phyloP scores from a whole-genome alignment of 1,284 basidiomycete species.

The Cutaneotrichosporon sp. region DNA sequence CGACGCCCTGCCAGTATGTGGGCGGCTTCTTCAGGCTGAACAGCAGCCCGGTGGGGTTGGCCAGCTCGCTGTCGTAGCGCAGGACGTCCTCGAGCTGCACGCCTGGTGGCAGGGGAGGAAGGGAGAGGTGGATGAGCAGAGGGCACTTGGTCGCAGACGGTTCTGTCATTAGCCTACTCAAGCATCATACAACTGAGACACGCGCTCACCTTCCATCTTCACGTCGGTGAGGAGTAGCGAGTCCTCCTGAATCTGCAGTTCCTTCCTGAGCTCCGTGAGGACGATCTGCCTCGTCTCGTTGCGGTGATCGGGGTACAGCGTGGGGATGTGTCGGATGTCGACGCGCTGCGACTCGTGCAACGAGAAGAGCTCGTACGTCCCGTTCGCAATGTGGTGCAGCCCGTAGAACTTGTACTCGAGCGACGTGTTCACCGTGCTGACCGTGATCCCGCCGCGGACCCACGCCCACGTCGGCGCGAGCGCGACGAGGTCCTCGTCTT shows the following conservation, averaged over 20 bases:
- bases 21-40: constrained; percentile 37
- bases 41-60: constrained; percentile 45
- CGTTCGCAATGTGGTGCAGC: constrained; percentile 73
- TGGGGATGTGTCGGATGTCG: constrained; percentile 65
- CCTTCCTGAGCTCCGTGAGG: constrained; percentile 62
- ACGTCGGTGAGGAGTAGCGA: constrained; percentile 36
- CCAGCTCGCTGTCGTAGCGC: constrained; percentile 43
- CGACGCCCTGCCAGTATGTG: constrained; percentile 42
- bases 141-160: constrained; percentile 36
- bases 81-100: constrained; percentile 31
- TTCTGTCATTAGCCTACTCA: constrained; percentile 20
- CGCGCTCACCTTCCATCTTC: constrained; percentile 40
- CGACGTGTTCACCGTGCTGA: constrained; percentile 14
- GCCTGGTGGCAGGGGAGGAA: constrained; percentile 43
- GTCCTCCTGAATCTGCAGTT: constrained; percentile 37
- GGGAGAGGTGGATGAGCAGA: constrained; percentile 43
- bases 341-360: constrained; percentile 59
- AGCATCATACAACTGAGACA: too few relatives aligned
- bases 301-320: constrained; percentile 52
- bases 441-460: constrained; percentile 1
- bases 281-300: constrained; percentile 67
- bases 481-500: neutral
- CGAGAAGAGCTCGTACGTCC: constrained; percentile 73
- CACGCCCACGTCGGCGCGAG: constrained; percentile 9
- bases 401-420: constrained; percentile 57